Evolutionary conservation across 176 grass and related monocot genomes (phyloP).

Genomic region (Stipa capillata): DNA sequence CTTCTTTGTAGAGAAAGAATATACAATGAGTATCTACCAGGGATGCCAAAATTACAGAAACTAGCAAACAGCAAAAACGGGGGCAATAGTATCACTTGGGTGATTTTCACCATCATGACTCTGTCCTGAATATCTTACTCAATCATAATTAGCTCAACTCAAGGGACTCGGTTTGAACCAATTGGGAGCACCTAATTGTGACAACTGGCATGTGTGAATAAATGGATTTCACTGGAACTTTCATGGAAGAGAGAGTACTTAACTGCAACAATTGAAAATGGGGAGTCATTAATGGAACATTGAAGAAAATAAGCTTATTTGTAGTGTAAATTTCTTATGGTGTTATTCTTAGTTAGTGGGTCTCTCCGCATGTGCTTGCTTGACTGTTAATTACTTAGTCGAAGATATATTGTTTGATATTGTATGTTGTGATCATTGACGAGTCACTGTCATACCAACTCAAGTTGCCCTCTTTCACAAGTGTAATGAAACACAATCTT

Average conservation of each 20-base stretch:
- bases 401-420: neutral
- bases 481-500: conserved; percentile 13
- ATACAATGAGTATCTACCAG: neutral
- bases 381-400: neutral
- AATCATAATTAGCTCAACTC: neutral
- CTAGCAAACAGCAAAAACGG: neutral
- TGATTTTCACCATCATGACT: neutral
- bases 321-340: neutral
- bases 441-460: neutral
- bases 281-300: neutral
- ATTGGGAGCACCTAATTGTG: neutral
- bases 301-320: neutral
- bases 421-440: neutral
- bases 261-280: neutral
- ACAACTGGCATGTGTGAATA: neutral
- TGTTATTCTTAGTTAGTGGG: neutral
- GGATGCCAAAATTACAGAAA: neutral
- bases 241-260: neutral
- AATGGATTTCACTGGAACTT: conserved; percentile 5
- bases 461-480: neutral
- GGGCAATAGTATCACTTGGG: neutral
- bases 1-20: neutral
- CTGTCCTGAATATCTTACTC: neutral
- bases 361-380: neutral
- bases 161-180: neutral